phyloP scores from a whole-genome alignment of 2,329 filamentous ascomycete species.

The Davidsoniella virescens region DNA sequence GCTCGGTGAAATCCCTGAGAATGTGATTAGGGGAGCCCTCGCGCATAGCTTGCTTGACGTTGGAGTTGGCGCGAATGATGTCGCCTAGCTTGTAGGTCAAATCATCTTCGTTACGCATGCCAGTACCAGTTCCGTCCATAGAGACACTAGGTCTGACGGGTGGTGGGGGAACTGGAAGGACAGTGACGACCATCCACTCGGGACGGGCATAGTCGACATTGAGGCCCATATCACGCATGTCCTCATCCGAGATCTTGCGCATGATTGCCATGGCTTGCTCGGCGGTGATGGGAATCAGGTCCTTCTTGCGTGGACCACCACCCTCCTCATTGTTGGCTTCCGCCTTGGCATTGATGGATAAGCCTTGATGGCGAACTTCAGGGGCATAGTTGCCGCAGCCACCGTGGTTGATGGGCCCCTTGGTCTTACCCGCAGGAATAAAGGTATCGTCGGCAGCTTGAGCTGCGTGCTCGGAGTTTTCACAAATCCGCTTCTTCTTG shows the following conservation, averaged over 20 bases:
- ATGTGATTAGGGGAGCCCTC: constrained; percentile 89
- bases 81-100: constrained; percentile 98
- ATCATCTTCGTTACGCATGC: constrained; percentile 92
- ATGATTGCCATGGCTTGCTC: constrained; percentile 77
- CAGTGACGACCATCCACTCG: constrained; percentile 96
- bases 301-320: constrained; percentile 40
- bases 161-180: constrained; percentile 86
- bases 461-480: constrained; percentile 56
- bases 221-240: constrained; percentile 73
- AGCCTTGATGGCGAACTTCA: constrained; percentile 68
- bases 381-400: constrained; percentile 90
- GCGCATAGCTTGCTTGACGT: constrained; percentile 76
- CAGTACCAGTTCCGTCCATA: constrained; percentile 84
- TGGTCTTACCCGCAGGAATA: constrained; percentile 39
- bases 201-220: constrained; percentile 91
- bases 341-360: constrained; percentile 53
- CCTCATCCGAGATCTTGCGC: constrained; percentile 64
- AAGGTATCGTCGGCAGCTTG: constrained; percentile 55
- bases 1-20: constrained; percentile 71
- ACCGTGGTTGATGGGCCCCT: constrained; percentile 48
- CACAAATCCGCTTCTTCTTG: constrained; percentile 74
- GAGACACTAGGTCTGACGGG: constrained; percentile 94
- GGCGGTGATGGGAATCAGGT: constrained; percentile 70
- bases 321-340: constrained; percentile 44
- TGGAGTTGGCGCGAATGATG: constrained; percentile 93